Base-by-base conservation (phyloP, 2,329 filamentous ascomycete species). In the Rhynchosporium agropyri region DNA sequence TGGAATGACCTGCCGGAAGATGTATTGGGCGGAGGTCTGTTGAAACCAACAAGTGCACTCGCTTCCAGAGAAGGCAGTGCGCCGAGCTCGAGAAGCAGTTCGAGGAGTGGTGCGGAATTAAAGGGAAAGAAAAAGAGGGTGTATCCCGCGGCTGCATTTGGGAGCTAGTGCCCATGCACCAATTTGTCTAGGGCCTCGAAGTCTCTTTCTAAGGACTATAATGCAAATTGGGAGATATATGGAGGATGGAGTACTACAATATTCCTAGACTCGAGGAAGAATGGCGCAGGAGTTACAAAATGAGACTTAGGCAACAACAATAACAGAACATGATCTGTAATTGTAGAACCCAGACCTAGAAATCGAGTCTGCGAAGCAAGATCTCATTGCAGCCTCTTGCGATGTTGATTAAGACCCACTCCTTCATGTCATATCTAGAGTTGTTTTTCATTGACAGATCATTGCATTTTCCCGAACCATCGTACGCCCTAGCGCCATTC, bases 1-100 rank as follows among this genome's bases (percentile, higher is more conserved):
- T 89, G 86, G 86, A 89, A 89, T 74, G 86, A 89, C 71, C 70
- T 89, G 9, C 86, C 86, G 0, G 77, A 79, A 9, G 85, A 88
- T 58, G 86, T 88, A 2, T 50, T 74, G 1, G 48, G 63, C 9
- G 62, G 50, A 15, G 36, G 64, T 12, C 40, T 71, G 9, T 74
- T 81, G 10, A 71, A 74, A 26, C 63, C 73, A 3, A 67, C 75
- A 2, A 66, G 66, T 64, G n/a, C 70, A 60, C 9, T 67, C 4
- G 61, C 72, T 70, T 63, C 46, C 15, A 62, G 54, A 29, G 58
- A 74, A 68, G 74, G 26, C 1, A 71, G 71, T 63, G 63, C 64
- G 20, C 74, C 79, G 1, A 85, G 81, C 70, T 86, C 84, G 36
- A 78, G 84, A 55, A 86, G 84, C 71, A 86, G 80, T 73, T 84